Evolutionary conservation across 2,329 filamentous ascomycete species (phyloP), one percentile per base, ranked within the genome.

Genomic region (Metarhizium humberi): DNA sequence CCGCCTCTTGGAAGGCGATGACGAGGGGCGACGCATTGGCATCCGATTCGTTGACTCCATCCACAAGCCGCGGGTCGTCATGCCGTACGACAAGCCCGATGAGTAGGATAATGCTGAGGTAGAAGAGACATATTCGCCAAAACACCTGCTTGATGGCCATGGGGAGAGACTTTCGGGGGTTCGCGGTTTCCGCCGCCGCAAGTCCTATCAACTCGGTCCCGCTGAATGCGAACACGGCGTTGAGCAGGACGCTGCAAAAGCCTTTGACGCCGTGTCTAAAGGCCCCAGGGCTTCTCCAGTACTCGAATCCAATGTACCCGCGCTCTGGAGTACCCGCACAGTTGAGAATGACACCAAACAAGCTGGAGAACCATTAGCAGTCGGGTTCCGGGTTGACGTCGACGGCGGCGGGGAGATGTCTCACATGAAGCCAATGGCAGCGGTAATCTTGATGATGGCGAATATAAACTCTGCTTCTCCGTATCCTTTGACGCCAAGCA

Each of bases 391-490:
- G 30, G 7, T 51, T 11, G 16, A 18, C n/a, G 7, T 51, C 20
- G 16, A 18, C n/a, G 4, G n/a, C n/a, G 40, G 20, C 3, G 51
- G 40, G 8, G 16, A 6, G 2, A 29, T 18, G 20, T 43, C 73
- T 84, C 71, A 88, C 85, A 95, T 92, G 71, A 95, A 95, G 53
- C 88, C 90, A 60, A 95, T 85, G 8, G 96, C 84, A 29, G 92
- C 90, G 42, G 86, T 77, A 52, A 96, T 83, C 68, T 96, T 96
- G 73, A 96, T 76, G 52, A 92, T 83, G 36, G 89, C 87, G 66
- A 95, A 94, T 56, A 91, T 74, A 61, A 95, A 95, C 65, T 95
- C 90, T 14, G 89, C 90, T 70, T 95, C 90, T 65, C 90, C 91
- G 63, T 95, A 95, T 30, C 87, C 88, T 65, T 87, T 88, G 59